These are phyloP conservation scores for Thermothelomyces thermophilus DNA, from an alignment of 2,329 filamentous ascomycete species.

Conservation along the genomic window DNA sequence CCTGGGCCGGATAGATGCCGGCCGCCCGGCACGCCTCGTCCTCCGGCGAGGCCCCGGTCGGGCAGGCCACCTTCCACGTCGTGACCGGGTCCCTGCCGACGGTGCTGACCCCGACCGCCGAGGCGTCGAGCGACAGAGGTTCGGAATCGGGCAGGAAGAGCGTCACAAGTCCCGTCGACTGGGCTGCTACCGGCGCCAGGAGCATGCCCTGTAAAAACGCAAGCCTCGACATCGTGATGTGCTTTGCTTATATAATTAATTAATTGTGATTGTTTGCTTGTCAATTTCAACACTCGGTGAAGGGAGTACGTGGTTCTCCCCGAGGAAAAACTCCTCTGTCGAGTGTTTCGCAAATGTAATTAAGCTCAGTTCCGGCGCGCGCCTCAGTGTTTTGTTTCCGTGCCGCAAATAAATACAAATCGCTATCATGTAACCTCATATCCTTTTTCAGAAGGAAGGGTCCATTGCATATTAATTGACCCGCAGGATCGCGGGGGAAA, in stretches of 20 bases:
- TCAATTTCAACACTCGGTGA: too few relatives aligned
- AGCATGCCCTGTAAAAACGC: background rate
- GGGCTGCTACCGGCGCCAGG: background rate
- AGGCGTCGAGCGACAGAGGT: conserved; percentile 16
- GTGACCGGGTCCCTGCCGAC: conserved; percentile 1
- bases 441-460: too few relatives aligned
- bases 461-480: background rate
- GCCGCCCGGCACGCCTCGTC: conserved; percentile 20
- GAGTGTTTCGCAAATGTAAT: too few relatives aligned
- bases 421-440: too few relatives aligned
- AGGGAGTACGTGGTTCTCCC: too few relatives aligned
- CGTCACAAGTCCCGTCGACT: background rate
- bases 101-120: conserved; percentile 3
- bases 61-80: conserved; percentile 12
- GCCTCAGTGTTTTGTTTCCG: too few relatives aligned
- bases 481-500: background rate
- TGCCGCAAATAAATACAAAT: too few relatives aligned
- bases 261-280: too few relatives aligned
- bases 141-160: conserved; percentile 13
- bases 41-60: conserved; percentile 10
- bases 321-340: too few relatives aligned
- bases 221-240: background rate
- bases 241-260: too few relatives aligned
- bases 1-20: conserved; percentile 18
- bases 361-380: too few relatives aligned